phyloP scores from a whole-genome alignment of 1,284 basidiomycete species.

The Tylopilus microsporus region DNA sequence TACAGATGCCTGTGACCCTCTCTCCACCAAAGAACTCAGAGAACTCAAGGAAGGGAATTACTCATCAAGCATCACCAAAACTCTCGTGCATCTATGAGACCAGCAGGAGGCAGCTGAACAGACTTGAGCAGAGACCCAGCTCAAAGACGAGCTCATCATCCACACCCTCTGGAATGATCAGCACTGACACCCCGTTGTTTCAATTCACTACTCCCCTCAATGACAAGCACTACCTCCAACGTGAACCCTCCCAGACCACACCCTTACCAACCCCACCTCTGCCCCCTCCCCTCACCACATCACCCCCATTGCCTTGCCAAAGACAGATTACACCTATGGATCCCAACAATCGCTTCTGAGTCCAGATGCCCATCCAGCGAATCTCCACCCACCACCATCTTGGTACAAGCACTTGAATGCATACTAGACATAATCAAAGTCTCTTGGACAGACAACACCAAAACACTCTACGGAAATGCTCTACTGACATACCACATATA shows the following conservation, averaged over 20 bases:
- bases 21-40: too few relatives aligned
- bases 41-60: too few relatives aligned
- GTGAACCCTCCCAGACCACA: neutral
- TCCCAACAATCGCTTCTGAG: neutral
- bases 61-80: too few relatives aligned
- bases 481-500: constrained; percentile 29
- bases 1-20: too few relatives aligned
- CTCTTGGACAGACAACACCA: constrained; percentile 19
- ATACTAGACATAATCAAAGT: constrained; percentile 16
- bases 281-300: rapidly evolving
- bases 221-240: too few relatives aligned
- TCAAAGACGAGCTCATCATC: too few relatives aligned
- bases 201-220: too few relatives aligned
- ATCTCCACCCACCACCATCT: neutral
- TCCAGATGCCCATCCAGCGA: neutral
- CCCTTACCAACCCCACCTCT: neutral
- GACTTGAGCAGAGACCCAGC: too few relatives aligned
- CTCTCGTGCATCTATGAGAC: too few relatives aligned
- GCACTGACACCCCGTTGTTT: too few relatives aligned
- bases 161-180: too few relatives aligned
- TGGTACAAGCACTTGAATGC: constrained; percentile 3
- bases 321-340: neutral
- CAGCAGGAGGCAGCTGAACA: too few relatives aligned
- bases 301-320: neutral
- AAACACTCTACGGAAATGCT: constrained; percentile 2